A percentile compares a stretch with the other conserved stretches of the same genome.
These are phyloP conservation scores for Kregervanrija pseudodelftensis DNA, from an alignment of 805 yeast genomes.

Conservation along the genomic window DNA sequence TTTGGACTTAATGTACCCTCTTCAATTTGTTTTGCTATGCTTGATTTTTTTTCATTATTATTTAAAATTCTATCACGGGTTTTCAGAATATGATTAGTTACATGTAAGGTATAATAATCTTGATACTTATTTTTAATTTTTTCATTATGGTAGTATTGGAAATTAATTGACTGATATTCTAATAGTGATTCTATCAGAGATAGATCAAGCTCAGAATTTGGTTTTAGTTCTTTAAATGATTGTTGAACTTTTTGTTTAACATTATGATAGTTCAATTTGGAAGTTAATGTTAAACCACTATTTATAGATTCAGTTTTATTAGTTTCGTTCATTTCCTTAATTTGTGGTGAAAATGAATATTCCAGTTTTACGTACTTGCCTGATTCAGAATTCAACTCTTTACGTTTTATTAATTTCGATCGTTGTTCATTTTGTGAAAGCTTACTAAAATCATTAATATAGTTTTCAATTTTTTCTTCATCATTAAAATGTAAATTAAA, in stretches of 20 bases:
- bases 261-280: conserved; percentile 27
- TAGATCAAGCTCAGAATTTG: conserved; percentile 38
- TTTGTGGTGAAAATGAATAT: conserved; percentile 20
- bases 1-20: conserved; percentile 26
- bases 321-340: conserved; percentile 1
- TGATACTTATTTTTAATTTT: conserved; percentile 36
- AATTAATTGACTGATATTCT: conserved; percentile 63
- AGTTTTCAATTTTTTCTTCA: conserved; percentile 31
- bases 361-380: conserved; percentile 27
- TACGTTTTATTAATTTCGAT: conserved; percentile 9
- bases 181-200: conserved; percentile 57
- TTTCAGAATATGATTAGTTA: conserved; percentile 74
- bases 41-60: conserved; percentile 56
- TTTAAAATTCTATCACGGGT: conserved; percentile 81
- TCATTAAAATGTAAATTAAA: conserved; percentile 70
- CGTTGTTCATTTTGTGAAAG: not conserved
- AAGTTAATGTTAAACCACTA: conserved; percentile 8
- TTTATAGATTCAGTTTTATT: not conserved
- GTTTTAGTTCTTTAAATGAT: conserved; percentile 23
- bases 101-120: conserved; percentile 61
- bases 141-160: conserved; percentile 42
- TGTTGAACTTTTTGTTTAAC: conserved; percentile 43
- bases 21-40: conserved; percentile 27
- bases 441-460: conserved; percentile 26
- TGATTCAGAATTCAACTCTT: conserved; percentile 11